phyloP scores from a whole-genome alignment of 2,329 filamentous ascomycete species.

The Cladophialophora immunda region DNA sequence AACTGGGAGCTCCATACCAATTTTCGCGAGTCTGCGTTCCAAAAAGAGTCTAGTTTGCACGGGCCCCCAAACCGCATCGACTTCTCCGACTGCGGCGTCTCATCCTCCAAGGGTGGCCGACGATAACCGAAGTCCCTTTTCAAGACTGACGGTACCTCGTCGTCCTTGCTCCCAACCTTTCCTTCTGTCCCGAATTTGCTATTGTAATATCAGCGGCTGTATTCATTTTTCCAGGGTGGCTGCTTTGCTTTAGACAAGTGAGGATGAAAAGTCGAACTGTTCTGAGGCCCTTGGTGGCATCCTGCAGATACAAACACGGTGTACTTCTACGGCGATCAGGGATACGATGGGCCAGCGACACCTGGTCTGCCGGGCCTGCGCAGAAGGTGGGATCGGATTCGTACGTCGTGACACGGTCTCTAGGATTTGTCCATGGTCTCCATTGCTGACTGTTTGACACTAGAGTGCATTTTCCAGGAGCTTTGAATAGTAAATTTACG shows the following conservation, averaged over 20 bases:
- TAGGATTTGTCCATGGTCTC: neutral
- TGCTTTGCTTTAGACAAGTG: conserved; percentile 1
- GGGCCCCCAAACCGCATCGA: neutral
- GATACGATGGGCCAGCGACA: conserved; percentile 37
- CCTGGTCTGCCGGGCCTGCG: conserved; percentile 32
- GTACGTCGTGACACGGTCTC: conserved; percentile 52
- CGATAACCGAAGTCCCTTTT: conserved; percentile 28
- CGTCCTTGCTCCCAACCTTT: conserved; percentile 13
- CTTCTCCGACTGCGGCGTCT: neutral
- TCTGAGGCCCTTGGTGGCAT: conserved; percentile 25
- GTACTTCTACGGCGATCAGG: conserved; percentile 22
- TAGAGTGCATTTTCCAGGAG: conserved; percentile 83
- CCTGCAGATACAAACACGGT: conserved; percentile 20
- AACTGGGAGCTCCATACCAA: neutral
- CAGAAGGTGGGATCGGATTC: conserved; percentile 61
- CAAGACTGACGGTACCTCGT: conserved; percentile 2
- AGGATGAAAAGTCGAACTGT: conserved; percentile 31
- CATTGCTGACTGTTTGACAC: conserved; percentile 26
- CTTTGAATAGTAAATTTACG: conserved; percentile 92
- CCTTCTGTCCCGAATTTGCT: conserved; percentile 13
- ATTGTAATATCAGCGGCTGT: conserved; percentile 1
- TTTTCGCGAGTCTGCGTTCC: neutral
- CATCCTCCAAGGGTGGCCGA: conserved; percentile 16
- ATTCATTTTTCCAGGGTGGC: neutral
- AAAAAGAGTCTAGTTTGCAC: neutral